A percentile compares a stretch with the other conserved stretches of the same genome.
Evolutionary conservation across 1,139 yeast genomes (phyloP).

Genomic region (Geotrichum candidum): DNA sequence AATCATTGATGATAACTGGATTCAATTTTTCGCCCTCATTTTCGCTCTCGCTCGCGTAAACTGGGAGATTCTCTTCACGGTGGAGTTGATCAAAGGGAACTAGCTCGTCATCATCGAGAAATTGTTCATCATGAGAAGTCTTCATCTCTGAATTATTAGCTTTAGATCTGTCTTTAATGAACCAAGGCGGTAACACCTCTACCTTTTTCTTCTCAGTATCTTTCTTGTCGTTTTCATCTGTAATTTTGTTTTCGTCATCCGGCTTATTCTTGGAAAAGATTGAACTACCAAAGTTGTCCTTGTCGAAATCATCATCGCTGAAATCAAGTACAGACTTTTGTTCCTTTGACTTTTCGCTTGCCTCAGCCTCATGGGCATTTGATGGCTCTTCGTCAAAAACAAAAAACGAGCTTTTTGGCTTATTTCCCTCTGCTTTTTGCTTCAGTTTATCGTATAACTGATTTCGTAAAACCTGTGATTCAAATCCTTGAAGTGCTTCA

Average conservation of each 20-base stretch:
- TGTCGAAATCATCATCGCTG: not conserved
- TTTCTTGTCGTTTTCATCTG: not conserved
- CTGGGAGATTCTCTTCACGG: conserved; percentile 8
- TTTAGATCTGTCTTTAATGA: not conserved
- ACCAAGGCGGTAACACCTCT: conserved; percentile 10
- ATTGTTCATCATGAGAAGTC: not conserved
- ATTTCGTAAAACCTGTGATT: conserved; percentile 26
- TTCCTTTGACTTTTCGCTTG: not conserved
- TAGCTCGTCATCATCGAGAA: conserved; percentile 42
- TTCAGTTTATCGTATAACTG: conserved; percentile 24
- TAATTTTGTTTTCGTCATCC: not conserved
- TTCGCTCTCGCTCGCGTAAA: conserved; percentile 21
- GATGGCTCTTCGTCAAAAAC: conserved; percentile 10
- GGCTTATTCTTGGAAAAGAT: conserved; percentile 5
- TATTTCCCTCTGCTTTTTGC: conserved; percentile 9
- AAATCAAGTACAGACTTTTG: not conserved
- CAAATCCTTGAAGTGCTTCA: conserved; percentile 26
- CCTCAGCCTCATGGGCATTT: not conserved
- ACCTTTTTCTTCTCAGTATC: not conserved
- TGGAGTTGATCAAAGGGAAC: conserved; percentile 3
- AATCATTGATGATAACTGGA: conserved; percentile 20
- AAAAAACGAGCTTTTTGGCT: conserved; percentile 6
- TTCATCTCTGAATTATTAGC: not conserved
- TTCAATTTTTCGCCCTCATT: conserved; percentile 13
- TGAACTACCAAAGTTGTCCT: conserved; percentile 6